These are phyloP conservation scores for Lobosporangium transversale DNA, from an alignment of 192 early-diverging fungal species.

Conservation along the genomic window DNA sequence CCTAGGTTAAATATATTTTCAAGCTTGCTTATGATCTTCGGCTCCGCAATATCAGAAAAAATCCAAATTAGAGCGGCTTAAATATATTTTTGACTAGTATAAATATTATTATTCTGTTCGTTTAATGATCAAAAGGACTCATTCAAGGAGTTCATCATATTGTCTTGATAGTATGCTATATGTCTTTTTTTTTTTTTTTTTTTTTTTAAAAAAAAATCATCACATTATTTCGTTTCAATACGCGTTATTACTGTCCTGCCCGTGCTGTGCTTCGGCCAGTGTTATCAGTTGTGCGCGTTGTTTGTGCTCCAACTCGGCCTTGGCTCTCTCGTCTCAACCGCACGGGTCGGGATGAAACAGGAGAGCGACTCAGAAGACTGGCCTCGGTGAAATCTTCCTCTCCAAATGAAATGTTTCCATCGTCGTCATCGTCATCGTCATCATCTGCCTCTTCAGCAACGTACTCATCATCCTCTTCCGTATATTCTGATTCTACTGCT, in stretches of 20 bases:
- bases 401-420: constrained; percentile 37
- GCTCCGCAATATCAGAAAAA: no score
- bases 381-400: constrained; percentile 49
- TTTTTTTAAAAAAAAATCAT: no score
- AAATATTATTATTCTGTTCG: no score
- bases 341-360: background rate
- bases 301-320: constrained; percentile 1
- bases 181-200: no score
- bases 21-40: no score
- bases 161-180: no score
- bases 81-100: no score
- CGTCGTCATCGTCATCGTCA: constrained; percentile 30
- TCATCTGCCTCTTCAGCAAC: constrained; percentile 29
- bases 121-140: no score
- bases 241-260: constrained; percentile 7
- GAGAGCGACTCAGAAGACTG: constrained; percentile 24
- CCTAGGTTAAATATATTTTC: no score
- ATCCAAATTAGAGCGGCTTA: no score
- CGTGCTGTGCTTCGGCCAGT: constrained; percentile 30
- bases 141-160: no score
- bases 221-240: no score
- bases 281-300: constrained; percentile 3
- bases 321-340: constrained; percentile 14
- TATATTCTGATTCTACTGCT: constrained; percentile 49
- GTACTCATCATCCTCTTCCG: constrained; percentile 47